Conservation (phyloP, 164 flowering plant species). For the Aristolochia californica region DNA sequence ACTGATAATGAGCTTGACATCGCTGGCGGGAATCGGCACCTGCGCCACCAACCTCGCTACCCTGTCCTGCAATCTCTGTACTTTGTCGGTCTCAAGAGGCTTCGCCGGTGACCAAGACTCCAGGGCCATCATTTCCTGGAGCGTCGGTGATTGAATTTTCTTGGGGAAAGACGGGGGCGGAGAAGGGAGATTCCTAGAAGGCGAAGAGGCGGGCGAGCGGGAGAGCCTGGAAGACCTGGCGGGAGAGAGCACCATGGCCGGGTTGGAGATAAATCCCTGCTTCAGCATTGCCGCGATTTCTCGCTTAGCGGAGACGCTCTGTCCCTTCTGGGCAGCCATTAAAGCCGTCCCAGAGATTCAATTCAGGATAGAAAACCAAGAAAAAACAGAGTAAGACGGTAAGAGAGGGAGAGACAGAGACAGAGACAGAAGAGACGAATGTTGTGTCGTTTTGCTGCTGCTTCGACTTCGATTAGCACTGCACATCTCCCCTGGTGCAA, state of each 20-base stretch:
- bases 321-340: constrained; percentile 14
- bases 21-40: constrained; percentile 35
- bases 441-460: no score
- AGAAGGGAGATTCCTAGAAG: constrained; percentile 19
- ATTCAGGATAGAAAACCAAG: no score
- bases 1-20: constrained; percentile 62
- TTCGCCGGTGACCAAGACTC: constrained; percentile 13
- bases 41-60: constrained; percentile 35
- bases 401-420: no score
- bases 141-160: constrained; percentile 32
- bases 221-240: constrained; percentile 12
- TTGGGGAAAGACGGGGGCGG: constrained; percentile 16
- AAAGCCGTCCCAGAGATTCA: neutral
- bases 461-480: no score
- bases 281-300: constrained; percentile 71
- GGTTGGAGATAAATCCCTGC: constrained; percentile 78
- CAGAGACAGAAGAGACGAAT: no score
- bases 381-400: no score
- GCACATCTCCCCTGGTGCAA: no score
- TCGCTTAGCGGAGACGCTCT: constrained; percentile 11
- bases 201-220: constrained; percentile 11
- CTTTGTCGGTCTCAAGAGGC: constrained; percentile 8
- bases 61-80: constrained; percentile 28
- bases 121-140: constrained; percentile 72
- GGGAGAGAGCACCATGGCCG: constrained; percentile 39